These are phyloP conservation scores for Ophiocytium majus DNA, from an alignment of 352 stramenopile species.

Conservation along the genomic window DNA sequence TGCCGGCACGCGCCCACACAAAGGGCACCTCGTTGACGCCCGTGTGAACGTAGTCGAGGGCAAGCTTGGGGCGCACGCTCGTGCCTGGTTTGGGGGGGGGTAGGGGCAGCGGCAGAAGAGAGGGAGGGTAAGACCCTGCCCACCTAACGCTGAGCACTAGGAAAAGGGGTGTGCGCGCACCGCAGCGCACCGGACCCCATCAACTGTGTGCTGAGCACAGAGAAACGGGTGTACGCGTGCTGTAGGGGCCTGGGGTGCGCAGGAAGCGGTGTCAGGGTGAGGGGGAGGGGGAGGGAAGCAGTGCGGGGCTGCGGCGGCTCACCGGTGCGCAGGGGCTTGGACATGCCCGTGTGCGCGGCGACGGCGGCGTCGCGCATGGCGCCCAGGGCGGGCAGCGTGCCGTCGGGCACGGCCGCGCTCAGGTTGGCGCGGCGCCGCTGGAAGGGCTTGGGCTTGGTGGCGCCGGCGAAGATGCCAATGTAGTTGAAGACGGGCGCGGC, in stretches of 20 bases:
- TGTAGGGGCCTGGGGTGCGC: no score
- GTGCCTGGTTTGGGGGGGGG: not conserved
- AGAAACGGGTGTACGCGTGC: no score
- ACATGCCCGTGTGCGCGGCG: conserved; percentile 33
- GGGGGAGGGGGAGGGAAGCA: no score
- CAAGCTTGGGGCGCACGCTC: not conserved
- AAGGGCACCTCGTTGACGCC: conserved; percentile 17
- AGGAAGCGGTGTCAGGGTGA: no score
- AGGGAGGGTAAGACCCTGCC: no score
- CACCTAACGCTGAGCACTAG: no score
- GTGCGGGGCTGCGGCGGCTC: no score
- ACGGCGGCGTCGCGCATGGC: conserved; percentile 51
- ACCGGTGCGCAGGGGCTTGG: conserved; percentile 34
- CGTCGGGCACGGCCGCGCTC: conserved; percentile 36
- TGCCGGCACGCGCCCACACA: not conserved
- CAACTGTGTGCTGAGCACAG: conserved; percentile 20
- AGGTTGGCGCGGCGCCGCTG: conserved; percentile 61
- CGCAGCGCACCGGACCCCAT: not conserved
- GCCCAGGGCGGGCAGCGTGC: conserved; percentile 55
- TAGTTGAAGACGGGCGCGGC: conserved; percentile 28
- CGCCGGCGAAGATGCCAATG: conserved; percentile 60
- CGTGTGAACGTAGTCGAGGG: not conserved
- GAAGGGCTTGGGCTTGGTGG: conserved; percentile 62
- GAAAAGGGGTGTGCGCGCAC: not conserved
- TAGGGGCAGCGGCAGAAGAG: no score